These are phyloP conservation scores for Aureobasidium sp. DNA, from an alignment of 2,329 filamentous ascomycete species.

Conservation along the genomic window DNA sequence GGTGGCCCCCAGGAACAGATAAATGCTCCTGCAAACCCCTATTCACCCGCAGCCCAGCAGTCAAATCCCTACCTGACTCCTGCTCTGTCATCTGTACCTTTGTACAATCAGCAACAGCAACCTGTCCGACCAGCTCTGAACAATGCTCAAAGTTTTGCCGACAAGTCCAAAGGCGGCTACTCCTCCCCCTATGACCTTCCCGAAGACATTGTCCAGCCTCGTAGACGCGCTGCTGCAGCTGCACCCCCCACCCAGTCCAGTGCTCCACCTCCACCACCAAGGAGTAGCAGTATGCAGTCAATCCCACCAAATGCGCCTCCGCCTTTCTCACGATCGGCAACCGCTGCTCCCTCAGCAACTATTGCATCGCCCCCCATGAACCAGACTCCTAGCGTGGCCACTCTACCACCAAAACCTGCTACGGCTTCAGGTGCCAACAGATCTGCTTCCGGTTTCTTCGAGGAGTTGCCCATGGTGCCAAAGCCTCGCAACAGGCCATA, in stretches of 20 bases:
- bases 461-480: conserved; percentile 36
- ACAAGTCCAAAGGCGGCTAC: conserved; percentile 87
- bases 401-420: conserved; percentile 17
- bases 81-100: neutral
- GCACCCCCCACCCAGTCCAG: conserved; percentile 26
- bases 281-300: conserved; percentile 47
- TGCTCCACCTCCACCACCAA: conserved; percentile 45
- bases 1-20: conserved; percentile 5
- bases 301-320: conserved; percentile 28
- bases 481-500: conserved; percentile 30
- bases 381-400: conserved; percentile 20
- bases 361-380: conserved; percentile 31
- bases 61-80: conserved; percentile 29
- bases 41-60: conserved; percentile 18
- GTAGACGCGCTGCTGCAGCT: conserved; percentile 43
- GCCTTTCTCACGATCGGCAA: conserved; percentile 12
- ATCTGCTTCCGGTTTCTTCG: conserved; percentile 37
- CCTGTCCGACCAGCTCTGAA: conserved; percentile 3
- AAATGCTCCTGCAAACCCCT: conserved; percentile 1
- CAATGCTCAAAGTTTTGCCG: conserved; percentile 66
- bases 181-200: conserved; percentile 92
- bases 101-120: conserved; percentile 9
- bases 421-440: conserved; percentile 18
- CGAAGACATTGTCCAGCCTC: conserved; percentile 71
- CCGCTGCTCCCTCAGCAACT: conserved; percentile 25